Base-by-base conservation (phyloP, 345 rosid genomes). In the Tarenaya hassleriana region DNA sequence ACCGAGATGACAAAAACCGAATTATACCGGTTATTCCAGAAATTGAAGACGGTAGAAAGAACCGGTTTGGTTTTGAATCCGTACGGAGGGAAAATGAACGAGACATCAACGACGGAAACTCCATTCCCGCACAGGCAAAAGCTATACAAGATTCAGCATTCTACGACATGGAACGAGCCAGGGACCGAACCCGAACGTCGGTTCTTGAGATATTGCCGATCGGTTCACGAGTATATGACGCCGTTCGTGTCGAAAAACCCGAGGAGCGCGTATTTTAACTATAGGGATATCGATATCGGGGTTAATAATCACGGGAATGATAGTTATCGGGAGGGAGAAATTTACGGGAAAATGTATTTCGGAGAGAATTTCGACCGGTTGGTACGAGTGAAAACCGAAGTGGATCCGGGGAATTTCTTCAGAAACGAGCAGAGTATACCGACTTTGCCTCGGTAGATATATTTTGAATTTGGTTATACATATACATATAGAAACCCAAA, bases 281-380 rank as follows among this genome's bases (percentile, higher is more conserved):
- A 81, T 20, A 81, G 89, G 34, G 94, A 86, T 67, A 62, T 84
- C 41, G 86, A 86, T 31, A 55, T 83, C 1, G 92, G 95, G 16
- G 48, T 41, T 32, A 73, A 75, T 33, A 33, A 43, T 0, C 50
- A 45, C 1, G 69, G 69, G 0, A 41, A 31, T 1, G 67, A 69
- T 50, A 71, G 75, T 55, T 83, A 63, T 20, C 59, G 27, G 24
- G 61, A 80, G 18, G 87, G 78, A n/a, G 67, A 58, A 35, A 42
- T 58, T 43, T 80, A 78, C 16, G 90, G 87, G 10, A 55, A 39
- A 37, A 70, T 69, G 63, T 79, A 74, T 60, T 79, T 69, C 40
- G 75, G 73, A 0, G 69, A 50, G 5, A 79, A 68, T 21, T 61
- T 68, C 7, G 67, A 68, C 20, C 46, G 72, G 13, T 61, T 68